Percentiles rank a stretch among this genome's conserved stretches.
Evolutionary conservation across 768 basidiomycete species (phyloP).

Genomic region (Lactifluus volemus): DNA sequence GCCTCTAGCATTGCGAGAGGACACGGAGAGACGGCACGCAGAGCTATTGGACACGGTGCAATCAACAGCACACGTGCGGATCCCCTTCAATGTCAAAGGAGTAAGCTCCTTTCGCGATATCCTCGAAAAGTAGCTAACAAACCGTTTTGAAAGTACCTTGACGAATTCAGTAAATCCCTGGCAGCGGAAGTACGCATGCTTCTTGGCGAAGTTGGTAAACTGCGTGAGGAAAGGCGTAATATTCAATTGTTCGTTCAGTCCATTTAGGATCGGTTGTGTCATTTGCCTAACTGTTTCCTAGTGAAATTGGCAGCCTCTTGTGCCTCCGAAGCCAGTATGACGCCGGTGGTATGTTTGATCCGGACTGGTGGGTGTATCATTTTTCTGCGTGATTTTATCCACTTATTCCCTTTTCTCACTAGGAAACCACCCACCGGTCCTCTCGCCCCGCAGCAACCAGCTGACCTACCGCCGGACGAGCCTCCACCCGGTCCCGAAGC

Average conservation of each 20-base stretch:
- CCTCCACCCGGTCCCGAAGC: conserved; percentile 21
- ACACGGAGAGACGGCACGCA: conserved; percentile 53
- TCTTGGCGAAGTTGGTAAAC: conserved; percentile 72
- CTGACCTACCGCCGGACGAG: conserved; percentile 20
- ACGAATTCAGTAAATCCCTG: conserved; percentile 80
- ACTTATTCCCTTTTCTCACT: conserved; percentile 31
- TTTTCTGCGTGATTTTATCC: background rate
- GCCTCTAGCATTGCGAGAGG: conserved; percentile 54
- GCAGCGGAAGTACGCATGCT: conserved; percentile 79
- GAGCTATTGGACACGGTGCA: conserved; percentile 61
- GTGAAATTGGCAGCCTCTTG: conserved; percentile 69
- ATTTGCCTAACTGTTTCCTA: conserved; percentile 24
- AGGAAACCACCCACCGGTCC: conserved; percentile 29
- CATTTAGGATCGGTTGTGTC: background rate
- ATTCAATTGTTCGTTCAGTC: conserved; percentile 59
- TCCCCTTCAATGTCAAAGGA: conserved; percentile 77
- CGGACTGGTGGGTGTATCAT: conserved; percentile 48
- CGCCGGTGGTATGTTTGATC: conserved; percentile 79
- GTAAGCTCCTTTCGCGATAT: conserved; percentile 35
- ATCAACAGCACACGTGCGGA: conserved; percentile 64
- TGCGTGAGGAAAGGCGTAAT: conserved; percentile 69
- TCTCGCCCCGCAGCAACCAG: conserved; percentile 14
- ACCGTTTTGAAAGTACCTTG: conserved; percentile 50
- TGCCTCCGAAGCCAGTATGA: conserved; percentile 67
- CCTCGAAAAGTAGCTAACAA: background rate